A percentile compares a stretch with the other conserved stretches of the same genome.
These are phyloP conservation scores for Tulasnella sp. DNA, from an alignment of 768 basidiomycete genomes.

Conservation along the genomic window DNA sequence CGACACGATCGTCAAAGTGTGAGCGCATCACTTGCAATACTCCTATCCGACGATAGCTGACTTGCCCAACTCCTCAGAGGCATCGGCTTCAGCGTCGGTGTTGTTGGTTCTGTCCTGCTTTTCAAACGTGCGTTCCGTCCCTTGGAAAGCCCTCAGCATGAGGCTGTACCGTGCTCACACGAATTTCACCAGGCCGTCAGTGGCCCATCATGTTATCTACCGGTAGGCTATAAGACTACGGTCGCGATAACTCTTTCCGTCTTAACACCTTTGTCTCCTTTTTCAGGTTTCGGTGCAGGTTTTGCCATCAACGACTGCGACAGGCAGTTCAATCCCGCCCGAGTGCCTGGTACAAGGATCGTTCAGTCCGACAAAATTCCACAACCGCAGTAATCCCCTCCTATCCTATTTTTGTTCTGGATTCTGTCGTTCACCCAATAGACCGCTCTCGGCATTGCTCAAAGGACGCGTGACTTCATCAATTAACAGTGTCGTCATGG, in stretches of 20 bases:
- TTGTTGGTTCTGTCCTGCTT: conserved; percentile 82
- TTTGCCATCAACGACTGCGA: conserved; percentile 90
- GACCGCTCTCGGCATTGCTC: neutral
- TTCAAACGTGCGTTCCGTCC: conserved; percentile 67
- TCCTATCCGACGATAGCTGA: neutral
- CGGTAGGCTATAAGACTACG: neutral
- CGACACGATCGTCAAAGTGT: conserved; percentile 85
- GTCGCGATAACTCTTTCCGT: neutral
- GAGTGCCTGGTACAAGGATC: conserved; percentile 78
- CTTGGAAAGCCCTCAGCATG: neutral
- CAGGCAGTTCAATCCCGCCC: conserved; percentile 85
- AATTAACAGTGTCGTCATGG: neutral
- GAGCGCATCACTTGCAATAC: conserved; percentile 35
- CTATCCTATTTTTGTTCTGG: neutral
- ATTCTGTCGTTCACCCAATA: neutral
- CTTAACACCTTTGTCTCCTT: neutral
- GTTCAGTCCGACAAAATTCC: conserved; percentile 37
- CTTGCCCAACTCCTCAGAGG: conserved; percentile 48
- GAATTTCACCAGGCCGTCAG: conserved; percentile 63
- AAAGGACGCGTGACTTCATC: neutral
- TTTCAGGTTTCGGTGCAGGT: conserved; percentile 72
- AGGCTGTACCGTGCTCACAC: conserved; percentile 1
- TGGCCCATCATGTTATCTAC: conserved; percentile 86
- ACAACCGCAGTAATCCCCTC: neutral
- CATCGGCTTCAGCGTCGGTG: conserved; percentile 83